Evolutionary conservation across 192 early-diverging fungal genomes (phyloP), one percentile per base, ranked within the genome.

Genomic region (Dissophora ornata): DNA sequence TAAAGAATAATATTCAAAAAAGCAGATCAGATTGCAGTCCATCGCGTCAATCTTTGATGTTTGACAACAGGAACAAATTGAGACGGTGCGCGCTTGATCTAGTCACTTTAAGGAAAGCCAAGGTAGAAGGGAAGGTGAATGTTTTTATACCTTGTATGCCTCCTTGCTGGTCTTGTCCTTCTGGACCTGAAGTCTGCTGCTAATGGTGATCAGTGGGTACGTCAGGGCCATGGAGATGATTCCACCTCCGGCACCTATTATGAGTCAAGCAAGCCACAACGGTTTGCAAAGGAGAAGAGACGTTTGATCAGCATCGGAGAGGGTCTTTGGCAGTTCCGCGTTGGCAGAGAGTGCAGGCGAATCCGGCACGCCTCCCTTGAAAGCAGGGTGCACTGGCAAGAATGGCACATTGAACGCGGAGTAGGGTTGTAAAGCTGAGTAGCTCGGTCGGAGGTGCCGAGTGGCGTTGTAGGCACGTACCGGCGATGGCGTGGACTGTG

Each of bases 181-280:
- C 79, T 94, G 91, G 8, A 93, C 93, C 61, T 94, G 93, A 21
- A 93, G 85, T 58, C 91, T 88, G 63, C 88, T 91, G 79, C 88
- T 95, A 80, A 92, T 86, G 40, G 89, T 91, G 51, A 89, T 90
- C 69, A 91, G 80, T 63, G 96, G 96, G 82, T 98, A 99, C 12
- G 97, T 98, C 70, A 96, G 84, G 16, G 89, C 89, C 96, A 98
- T 98, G 57, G 92, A 89, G 82, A 92, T 87, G 71, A 95, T 93
- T 70, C 93, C 93, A 66, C 94, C 94, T 60, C 90, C 94, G 62
- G 93, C 94, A 74, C 92, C 88, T 90, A 58, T 60, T 38, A 13
- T 13, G 36, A 38, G 13, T 38, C 36, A 13, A 38, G 7, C 36
- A 13, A 47, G 46, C 1, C 2, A 18, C 40, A 41, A 1, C 18